Evolutionary conservation across 2,329 filamentous ascomycete species (phyloP).

Genomic region (Curvularia eragrostidis): DNA sequence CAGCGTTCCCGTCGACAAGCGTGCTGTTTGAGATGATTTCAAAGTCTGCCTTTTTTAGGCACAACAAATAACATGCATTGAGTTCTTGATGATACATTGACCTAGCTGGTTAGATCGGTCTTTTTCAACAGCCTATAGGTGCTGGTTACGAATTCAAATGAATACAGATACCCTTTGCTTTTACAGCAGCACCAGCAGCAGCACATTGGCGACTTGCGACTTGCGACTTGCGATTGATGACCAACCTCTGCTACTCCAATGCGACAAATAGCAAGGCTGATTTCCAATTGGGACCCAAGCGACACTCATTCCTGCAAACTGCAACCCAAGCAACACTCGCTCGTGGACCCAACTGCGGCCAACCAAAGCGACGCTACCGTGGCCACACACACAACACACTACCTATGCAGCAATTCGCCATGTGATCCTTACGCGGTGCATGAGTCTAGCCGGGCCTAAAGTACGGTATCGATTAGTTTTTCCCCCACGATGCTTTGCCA

Average conservation of each 20-base stretch:
- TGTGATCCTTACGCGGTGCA: not conserved
- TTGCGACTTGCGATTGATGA: constrained; percentile 15
- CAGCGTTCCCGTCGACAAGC: constrained; percentile 39
- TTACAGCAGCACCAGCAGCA: constrained; percentile 4
- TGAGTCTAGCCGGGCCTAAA: not conserved
- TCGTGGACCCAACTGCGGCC: not conserved
- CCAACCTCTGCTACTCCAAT: constrained; percentile 17
- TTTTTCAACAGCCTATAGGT: constrained; percentile 14
- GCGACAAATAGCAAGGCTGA: constrained; percentile 27
- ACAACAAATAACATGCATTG: constrained; percentile 1
- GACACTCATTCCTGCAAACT: not conserved
- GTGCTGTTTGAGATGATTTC: constrained; percentile 27
- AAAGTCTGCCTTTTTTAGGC: not conserved
- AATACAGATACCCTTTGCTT: constrained; percentile 31
- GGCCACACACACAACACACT: constrained; percentile 2
- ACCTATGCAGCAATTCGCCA: not conserved
- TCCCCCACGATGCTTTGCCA: not conserved
- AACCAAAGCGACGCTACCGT: constrained; percentile 8
- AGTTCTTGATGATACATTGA: constrained; percentile 17
- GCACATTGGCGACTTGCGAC: too few relatives aligned
- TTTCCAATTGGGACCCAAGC: constrained; percentile 6
- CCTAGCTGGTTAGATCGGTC: constrained; percentile 22
- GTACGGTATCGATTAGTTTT: not conserved
- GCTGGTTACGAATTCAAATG: constrained; percentile 14
- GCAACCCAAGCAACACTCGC: constrained; percentile 9